Conservation (phyloP, 2,329 filamentous ascomycete species). For the Microthyrium microscopicum region DNA sequence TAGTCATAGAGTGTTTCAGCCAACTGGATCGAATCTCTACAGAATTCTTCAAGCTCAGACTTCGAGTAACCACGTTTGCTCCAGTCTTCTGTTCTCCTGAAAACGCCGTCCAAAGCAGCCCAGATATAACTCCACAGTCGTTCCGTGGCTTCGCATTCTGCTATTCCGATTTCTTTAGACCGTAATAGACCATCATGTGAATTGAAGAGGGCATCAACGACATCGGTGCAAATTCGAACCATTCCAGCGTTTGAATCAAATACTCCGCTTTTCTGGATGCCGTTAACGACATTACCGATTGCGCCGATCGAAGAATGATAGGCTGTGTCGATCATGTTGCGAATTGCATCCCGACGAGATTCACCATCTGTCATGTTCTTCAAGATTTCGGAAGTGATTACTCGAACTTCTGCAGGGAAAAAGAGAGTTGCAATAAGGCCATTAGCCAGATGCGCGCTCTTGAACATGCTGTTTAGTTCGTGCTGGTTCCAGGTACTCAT, state of each 20-base stretch:
- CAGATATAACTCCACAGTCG: slow-evolving; percentile 76
- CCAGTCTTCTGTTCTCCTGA: slow-evolving; percentile 72
- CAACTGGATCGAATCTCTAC: slow-evolving; percentile 86
- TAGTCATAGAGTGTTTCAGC: slow-evolving; percentile 73
- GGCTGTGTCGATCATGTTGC: slow-evolving; percentile 40
- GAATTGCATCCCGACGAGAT: slow-evolving; percentile 42
- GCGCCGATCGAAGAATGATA: slow-evolving; percentile 40
- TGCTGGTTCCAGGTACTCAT: slow-evolving; percentile 52
- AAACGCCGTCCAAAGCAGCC: slow-evolving; percentile 65
- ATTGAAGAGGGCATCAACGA: slow-evolving; percentile 47
- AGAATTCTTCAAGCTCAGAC: slow-evolving; percentile 73
- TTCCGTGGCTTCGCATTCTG: slow-evolving; percentile 49
- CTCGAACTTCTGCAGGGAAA: slow-evolving; percentile 65
- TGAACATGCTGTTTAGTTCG: slow-evolving; percentile 54
- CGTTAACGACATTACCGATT: slow-evolving; percentile 38
- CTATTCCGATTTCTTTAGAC: slow-evolving; percentile 37
- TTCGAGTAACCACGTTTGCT: slow-evolving; percentile 56
- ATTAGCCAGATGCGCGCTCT: slow-evolving; percentile 49
- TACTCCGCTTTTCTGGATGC: slow-evolving; percentile 37
- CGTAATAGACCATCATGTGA: slow-evolving; percentile 46
- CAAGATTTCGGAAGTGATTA: slow-evolving; percentile 64
- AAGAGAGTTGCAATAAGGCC: slow-evolving; percentile 66
- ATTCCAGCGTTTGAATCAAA: slow-evolving; percentile 44
- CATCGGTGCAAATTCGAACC: slow-evolving; percentile 43
- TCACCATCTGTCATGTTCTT: slow-evolving; percentile 64